Evolutionary conservation across 257 asterid genomes (phyloP).

Genomic region (Lycium ferocissimum): DNA sequence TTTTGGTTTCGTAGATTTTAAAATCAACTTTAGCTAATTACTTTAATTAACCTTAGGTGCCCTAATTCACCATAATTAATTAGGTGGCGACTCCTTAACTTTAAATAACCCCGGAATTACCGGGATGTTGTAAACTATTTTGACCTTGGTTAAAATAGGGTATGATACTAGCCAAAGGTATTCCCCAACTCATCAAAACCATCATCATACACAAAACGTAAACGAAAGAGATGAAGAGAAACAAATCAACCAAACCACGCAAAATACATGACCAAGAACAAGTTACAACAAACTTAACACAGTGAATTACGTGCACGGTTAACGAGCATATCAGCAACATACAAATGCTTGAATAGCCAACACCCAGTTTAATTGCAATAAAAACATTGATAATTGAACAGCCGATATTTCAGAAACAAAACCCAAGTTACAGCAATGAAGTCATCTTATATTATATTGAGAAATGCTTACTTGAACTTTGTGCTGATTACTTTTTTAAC

Average conservation of each 20-base stretch:
- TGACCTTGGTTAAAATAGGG: too few species aligned
- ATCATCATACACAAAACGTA: background rate
- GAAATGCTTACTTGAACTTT: slow-evolving; percentile 26
- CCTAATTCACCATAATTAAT: too few species aligned
- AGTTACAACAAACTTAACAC: background rate
- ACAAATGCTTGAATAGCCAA: background rate
- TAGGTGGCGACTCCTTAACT: too few species aligned
- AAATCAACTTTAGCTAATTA: too few species aligned
- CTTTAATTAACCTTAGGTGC: too few species aligned
- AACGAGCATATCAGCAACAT: background rate
- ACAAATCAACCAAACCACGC: background rate
- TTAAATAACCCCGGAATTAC: too few species aligned
- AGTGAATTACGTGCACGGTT: background rate
- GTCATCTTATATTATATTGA: slow-evolving; percentile 25
- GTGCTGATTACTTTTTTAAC: slow-evolving; percentile 35
- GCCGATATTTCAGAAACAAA: background rate
- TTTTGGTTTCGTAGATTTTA: too few species aligned
- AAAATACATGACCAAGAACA: slow-evolving; percentile 4
- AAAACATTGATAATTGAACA: slow-evolving; percentile 3
- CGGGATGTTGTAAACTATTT: too few species aligned
- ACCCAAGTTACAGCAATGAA: slow-evolving; percentile 34
- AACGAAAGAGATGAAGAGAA: background rate
- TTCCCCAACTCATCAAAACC: too few species aligned
- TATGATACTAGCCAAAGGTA: too few species aligned
- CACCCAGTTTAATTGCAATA: background rate